phyloP scores from a whole-genome alignment of 2,329 filamentous ascomycete genomes.

The Gliomastix tumulicola region DNA sequence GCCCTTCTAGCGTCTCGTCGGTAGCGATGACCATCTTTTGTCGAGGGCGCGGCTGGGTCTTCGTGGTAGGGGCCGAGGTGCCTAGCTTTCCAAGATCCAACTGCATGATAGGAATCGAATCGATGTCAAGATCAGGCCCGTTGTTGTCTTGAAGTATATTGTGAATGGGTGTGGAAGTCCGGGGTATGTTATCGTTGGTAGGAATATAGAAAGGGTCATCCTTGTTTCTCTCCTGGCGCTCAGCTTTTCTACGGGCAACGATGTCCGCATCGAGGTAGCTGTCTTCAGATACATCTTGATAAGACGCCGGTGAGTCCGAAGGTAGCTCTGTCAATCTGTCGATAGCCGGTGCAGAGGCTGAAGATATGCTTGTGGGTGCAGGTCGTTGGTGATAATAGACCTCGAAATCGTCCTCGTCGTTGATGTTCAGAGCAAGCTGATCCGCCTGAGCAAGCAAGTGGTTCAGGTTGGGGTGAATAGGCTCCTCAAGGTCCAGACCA shows the following conservation, averaged over 20 bases:
- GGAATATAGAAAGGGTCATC: constrained; percentile 95
- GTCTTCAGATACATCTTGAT: constrained; percentile 56
- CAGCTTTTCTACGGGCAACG: constrained; percentile 64
- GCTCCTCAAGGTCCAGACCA: constrained; percentile 69
- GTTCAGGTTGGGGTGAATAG: constrained; percentile 71
- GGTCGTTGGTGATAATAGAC: constrained; percentile 55
- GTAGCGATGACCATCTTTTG: constrained; percentile 61
- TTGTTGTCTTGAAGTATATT: constrained; percentile 68
- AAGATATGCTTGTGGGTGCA: constrained; percentile 42
- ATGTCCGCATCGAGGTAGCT: constrained; percentile 67
- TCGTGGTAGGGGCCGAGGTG: constrained; percentile 20
- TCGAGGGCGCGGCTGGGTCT: constrained; percentile 32
- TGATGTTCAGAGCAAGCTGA: constrained; percentile 35
- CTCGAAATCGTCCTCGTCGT: constrained; percentile 61
- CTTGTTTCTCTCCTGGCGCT: constrained; percentile 73
- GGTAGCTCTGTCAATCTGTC: constrained; percentile 42
- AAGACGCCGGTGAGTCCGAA: constrained; percentile 43
- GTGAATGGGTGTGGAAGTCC: constrained; percentile 70
- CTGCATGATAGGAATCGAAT: constrained; percentile 93
- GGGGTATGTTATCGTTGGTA: constrained; percentile 40
- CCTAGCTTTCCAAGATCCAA: constrained; percentile 62
- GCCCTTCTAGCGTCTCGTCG: constrained; percentile 64
- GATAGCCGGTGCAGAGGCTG: constrained; percentile 42
- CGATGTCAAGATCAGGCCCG: constrained; percentile 77
- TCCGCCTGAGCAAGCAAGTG: constrained; percentile 57